Percentiles rank a stretch among this genome's conserved stretches.
Conservation (phyloP, 176 grass and related monocot genomes). For the Phragmites australis region DNA sequence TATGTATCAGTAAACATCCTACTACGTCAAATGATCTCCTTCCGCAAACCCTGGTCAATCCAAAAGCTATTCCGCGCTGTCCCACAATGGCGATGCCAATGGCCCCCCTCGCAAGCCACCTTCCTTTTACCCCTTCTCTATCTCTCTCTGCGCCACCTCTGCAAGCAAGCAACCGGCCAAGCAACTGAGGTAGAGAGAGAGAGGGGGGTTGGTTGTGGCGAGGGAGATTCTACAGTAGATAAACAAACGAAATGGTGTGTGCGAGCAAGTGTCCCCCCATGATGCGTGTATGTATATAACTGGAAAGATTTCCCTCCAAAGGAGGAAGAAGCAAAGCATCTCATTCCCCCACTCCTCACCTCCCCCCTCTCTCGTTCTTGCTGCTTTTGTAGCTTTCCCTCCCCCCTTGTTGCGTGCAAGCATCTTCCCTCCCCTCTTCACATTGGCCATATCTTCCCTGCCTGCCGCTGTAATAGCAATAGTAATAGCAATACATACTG, state of each 20-base stretch:
- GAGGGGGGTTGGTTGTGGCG: not conserved
- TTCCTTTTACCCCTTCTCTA: conserved; percentile 28
- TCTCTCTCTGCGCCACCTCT: conserved; percentile 5
- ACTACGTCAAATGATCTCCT: too few species aligned
- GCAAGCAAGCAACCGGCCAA: not conserved
- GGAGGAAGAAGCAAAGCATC: conserved; percentile 76
- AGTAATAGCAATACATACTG: too few species aligned
- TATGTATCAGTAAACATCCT: too few species aligned
- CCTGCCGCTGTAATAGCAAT: conserved; percentile 2
- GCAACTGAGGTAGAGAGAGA: not conserved
- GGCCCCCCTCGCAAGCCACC: conserved; percentile 33
- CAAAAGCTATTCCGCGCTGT: conserved; percentile 24
- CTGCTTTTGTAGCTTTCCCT: conserved; percentile 46
- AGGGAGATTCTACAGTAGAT: conserved; percentile 14
- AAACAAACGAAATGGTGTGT: not conserved
- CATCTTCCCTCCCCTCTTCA: conserved; percentile 45
- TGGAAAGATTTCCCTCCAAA: conserved; percentile 52
- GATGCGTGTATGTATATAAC: not conserved
- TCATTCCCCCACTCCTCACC: conserved; percentile 32
- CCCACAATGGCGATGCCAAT: conserved; percentile 20
- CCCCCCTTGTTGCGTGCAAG: conserved; percentile 55
- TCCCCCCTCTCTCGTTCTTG: not conserved
- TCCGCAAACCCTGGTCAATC: conserved; percentile 49
- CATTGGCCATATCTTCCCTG: not conserved
- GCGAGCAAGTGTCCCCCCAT: conserved; percentile 4